Evolutionary conservation across 129 eudicot genomes (phyloP), one percentile per base, ranked within the genome.

Genomic region (Heracleum sosnowskyi): DNA sequence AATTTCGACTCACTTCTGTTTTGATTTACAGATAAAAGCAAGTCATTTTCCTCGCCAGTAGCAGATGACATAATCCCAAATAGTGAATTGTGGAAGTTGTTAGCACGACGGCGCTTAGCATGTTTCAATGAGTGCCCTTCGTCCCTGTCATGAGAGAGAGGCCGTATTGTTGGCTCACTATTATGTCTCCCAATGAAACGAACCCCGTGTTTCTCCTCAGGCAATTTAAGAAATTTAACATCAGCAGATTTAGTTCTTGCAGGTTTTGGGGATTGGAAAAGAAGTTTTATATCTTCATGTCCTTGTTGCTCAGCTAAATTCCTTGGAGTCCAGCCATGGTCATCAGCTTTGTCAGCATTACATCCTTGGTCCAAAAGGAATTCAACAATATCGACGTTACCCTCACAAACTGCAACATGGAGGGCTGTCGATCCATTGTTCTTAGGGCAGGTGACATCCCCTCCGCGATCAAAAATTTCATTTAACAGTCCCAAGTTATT

Each of bases 281-380:
- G 83, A 29, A 78, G 82, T 47, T 84, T 79, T 20, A 96, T 96
- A 16, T 92, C 95, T 15, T 90, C 91, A 41, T 96, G 99, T 7
- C 97, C 97, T 83, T 96, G 99, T 73, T 96, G 99, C 81, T 96
- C 99, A 0, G 99, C 99, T 11, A 96, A 82, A 77, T 84, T 95
- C 64, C 93, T 74, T 10, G 99, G 82, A 20, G 99, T 92, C 99
- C 97, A 96, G 13, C 97, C 95, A 42, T 89, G 85, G 69, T 79
- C 90, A 10, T 92, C 96, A 0, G 83, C 76, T 78, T 51, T 80
- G 57, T 96, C 90, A 28, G 85, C 45, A 37, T 82, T 57, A n/a
- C 97, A 90, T 73, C 97, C 95, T 46, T 82, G 90, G 46, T 78
- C 86, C 29, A 96, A 73, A 12, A 96, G 84, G 42, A 78, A 90